These are phyloP conservation scores for Lentinula raphanica DNA, from an alignment of 768 basidiomycete species.

Conservation along the genomic window DNA sequence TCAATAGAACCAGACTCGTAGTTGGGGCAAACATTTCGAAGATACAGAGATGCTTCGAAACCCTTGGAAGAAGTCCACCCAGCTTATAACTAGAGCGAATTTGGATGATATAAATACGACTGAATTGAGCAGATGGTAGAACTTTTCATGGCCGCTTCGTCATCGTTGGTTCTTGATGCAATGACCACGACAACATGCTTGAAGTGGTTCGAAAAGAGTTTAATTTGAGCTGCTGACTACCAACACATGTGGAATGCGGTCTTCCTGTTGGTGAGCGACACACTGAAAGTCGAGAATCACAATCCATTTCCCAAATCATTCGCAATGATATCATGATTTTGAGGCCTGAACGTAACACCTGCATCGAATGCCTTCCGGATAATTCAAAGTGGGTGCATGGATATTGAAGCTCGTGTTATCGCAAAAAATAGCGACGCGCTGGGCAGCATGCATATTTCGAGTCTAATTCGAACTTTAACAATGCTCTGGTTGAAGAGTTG, in stretches of 20 bases:
- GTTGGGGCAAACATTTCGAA: not conserved
- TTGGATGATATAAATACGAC: not conserved
- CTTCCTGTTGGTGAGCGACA: not conserved
- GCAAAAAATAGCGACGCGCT: not conserved
- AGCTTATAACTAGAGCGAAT: not conserved
- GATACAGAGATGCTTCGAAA: not conserved
- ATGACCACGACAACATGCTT: not conserved
- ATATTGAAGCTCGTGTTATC: not conserved
- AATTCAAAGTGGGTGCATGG: too few species aligned
- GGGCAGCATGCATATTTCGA: not conserved
- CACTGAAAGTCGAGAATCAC: not conserved
- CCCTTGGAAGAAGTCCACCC: not conserved
- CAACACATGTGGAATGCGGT: not conserved
- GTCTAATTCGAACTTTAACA: not conserved
- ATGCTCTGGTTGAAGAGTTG: too few species aligned
- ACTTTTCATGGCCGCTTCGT: not conserved
- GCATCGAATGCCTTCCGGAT: not conserved
- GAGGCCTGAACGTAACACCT: not conserved
- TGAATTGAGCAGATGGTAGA: not conserved
- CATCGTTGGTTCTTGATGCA: not conserved
- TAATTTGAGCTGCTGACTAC: conserved; percentile 1
- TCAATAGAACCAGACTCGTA: not conserved
- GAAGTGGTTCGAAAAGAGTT: not conserved
- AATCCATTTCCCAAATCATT: not conserved
- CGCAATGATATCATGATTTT: not conserved